Conservation (phyloP, 1,284 basidiomycete species). For the Austroboletus niveus region DNA sequence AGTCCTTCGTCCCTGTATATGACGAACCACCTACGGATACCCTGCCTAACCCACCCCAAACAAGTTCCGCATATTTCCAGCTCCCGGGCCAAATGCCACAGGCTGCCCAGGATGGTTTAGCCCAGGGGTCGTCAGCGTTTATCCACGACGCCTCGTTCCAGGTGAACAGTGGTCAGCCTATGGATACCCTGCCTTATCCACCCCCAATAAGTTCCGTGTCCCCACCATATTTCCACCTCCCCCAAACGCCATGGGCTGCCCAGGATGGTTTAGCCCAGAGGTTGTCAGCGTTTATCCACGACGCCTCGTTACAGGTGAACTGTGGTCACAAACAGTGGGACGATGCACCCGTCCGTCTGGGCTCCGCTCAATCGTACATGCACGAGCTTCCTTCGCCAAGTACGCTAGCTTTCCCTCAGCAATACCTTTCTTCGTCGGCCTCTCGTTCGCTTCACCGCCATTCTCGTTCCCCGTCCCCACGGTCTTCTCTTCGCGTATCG, state of each 20-base stretch:
- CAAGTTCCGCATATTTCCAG: constrained; percentile 19
- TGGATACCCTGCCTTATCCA: constrained; percentile 31
- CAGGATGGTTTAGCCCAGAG: constrained; percentile 15
- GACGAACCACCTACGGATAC: constrained; percentile 32
- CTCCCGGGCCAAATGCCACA: constrained; percentile 4
- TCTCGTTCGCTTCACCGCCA: constrained; percentile 16
- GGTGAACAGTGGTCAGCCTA: not conserved
- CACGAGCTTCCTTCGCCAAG: constrained; percentile 10
- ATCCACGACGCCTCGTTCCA: constrained; percentile 10
- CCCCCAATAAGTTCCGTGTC: constrained; percentile 22
- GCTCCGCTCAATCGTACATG: constrained; percentile 16
- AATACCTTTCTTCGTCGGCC: constrained; percentile 14
- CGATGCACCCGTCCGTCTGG: constrained; percentile 1
- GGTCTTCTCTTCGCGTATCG: constrained; percentile 14
- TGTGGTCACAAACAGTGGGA: constrained; percentile 23
- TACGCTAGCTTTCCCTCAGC: constrained; percentile 9
- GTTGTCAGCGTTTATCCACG: constrained; percentile 14
- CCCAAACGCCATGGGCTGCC: constrained; percentile 1
- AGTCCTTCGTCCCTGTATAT: constrained; percentile 1
- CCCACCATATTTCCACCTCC: constrained; percentile 18
- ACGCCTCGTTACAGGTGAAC: constrained; percentile 9
- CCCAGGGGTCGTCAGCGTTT: constrained; percentile 14
- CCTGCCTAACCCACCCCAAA: constrained; percentile 27
- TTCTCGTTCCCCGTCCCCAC: constrained; percentile 28
- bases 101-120: constrained; percentile 14